Base-by-base conservation (phyloP, 805 yeast genomes). In the Candida boidinii region DNA sequence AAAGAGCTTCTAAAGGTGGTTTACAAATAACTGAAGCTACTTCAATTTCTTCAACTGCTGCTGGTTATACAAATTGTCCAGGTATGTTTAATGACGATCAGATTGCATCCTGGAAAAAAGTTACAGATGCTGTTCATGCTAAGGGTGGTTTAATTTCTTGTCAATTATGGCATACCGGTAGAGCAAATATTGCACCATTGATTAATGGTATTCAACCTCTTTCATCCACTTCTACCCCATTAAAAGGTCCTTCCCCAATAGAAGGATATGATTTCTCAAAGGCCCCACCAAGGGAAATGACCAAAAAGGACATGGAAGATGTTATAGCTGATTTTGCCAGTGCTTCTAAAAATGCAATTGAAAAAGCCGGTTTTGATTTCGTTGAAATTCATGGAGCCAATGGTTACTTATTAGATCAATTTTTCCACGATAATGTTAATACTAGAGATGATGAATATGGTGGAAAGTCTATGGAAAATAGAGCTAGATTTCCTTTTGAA, bases 11-110 rank as follows among this genome's bases (percentile, higher is more conserved):
- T 29, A 65, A 68, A 9, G 82, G 83, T 14, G 64, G 80, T 13
- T 50, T 78, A 36, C 42, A 76, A 20, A 65, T 73, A 41, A 56
- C 78, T 8, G 85, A 78, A 47, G 83, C 73, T 11, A 62, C 74
- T 2, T 62, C 61, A 41, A 62, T 64, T 18, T 57, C 72, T 12
- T 42, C 55, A 3, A 31, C 53, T 61, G 56, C 60, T 48, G 45
- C 73, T 36, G 63, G 68, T 18, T 60, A 57, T 37, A 52, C 52
- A 12, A 39, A 50, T 23, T 67, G 58, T 9, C 75, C 79, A 16
- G 77, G 75, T 37, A 60, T 73, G 30, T 70, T 58, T 56, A 58
- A 51, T 18, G 61, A 64, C 2, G 57, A 58, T 17, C 80, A 74
- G 39, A 50, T 58, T 16, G 46, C 42, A 12, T 62, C 59, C 5